These are phyloP conservation scores for Cylindrodendrum hubeiense DNA, from an alignment of 2,329 filamentous ascomycete species.

Conservation along the genomic window DNA sequence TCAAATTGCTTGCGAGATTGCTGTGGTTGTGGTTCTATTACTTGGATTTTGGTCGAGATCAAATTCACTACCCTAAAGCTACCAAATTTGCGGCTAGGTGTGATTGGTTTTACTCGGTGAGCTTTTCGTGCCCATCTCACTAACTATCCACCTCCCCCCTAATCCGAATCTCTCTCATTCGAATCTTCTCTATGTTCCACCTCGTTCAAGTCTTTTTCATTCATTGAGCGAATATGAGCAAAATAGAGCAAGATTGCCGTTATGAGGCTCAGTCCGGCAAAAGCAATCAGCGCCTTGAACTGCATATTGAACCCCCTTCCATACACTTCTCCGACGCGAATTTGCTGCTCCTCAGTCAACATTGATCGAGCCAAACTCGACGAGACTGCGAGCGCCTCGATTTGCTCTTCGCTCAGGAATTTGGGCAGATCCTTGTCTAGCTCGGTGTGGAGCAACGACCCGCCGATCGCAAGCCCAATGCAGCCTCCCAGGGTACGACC, in stretches of 20 bases:
- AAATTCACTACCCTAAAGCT: too few relatives aligned
- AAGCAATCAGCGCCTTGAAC: slow-evolving; percentile 11
- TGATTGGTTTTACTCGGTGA: too few relatives aligned
- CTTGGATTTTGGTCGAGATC: too few relatives aligned
- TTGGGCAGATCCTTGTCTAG: background rate
- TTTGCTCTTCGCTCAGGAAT: background rate
- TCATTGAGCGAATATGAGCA: background rate
- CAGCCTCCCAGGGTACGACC: background rate
- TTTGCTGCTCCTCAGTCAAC: slow-evolving; percentile 4
- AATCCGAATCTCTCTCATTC: background rate
- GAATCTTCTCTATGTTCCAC: background rate
- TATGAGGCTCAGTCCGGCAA: slow-evolving; percentile 8
- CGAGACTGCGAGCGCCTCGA: background rate
- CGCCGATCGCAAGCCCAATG: background rate
- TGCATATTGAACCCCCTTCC: slow-evolving; percentile 9
- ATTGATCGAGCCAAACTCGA: background rate
- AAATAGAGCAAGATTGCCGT: slow-evolving; percentile 1
- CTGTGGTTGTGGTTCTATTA: too few relatives aligned
- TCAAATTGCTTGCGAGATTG: too few relatives aligned
- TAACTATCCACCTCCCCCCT: too few relatives aligned
- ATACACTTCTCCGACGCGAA: slow-evolving; percentile 12
- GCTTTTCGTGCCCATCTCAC: too few relatives aligned
- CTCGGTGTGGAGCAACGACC: background rate
- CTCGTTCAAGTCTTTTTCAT: background rate
- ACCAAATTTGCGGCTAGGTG: too few relatives aligned